Evolutionary conservation across 441 rosid species (phyloP).

Genomic region (Biscutella laevigata): DNA sequence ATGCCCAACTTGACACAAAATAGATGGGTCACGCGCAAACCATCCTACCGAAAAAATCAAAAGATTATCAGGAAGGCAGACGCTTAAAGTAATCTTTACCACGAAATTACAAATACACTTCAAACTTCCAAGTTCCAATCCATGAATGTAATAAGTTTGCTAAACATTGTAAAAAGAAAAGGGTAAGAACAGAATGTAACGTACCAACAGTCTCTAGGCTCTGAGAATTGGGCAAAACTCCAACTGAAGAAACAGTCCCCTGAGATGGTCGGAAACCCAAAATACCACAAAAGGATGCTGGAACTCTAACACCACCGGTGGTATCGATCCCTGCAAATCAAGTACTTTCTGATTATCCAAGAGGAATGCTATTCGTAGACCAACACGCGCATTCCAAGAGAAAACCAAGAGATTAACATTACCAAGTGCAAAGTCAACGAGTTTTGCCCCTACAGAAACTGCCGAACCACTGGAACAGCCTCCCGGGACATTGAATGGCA

Average conservation of each 20-base stretch:
- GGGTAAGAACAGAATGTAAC: constrained; percentile 11
- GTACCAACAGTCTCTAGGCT: constrained; percentile 82
- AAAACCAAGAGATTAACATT: constrained; percentile 13
- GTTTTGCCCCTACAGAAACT: constrained; percentile 75
- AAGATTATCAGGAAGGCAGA: constrained; percentile 5
- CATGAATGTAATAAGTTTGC: not conserved
- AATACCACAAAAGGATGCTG: constrained; percentile 88
- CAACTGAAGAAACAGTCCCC: constrained; percentile 59
- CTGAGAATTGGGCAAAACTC: constrained; percentile 76
- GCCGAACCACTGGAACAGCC: constrained; percentile 97
- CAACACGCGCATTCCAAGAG: not conserved
- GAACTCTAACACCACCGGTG: constrained; percentile 62
- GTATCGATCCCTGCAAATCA: constrained; percentile 73
- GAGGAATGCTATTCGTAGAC: not conserved
- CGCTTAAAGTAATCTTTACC: not conserved
- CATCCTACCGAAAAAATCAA: constrained; percentile 44
- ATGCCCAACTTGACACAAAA: constrained; percentile 62
- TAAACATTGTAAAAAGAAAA: not conserved
- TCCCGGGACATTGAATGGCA: constrained; percentile 65
- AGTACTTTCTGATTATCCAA: not conserved
- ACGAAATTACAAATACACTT: not conserved
- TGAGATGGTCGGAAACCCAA: constrained; percentile 89
- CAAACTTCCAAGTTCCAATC: not conserved
- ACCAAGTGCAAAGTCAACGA: constrained; percentile 91
- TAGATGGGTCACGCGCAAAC: constrained; percentile 73